Evolutionary conservation across 441 rosid species (phyloP), one percentile per base, ranked within the genome.

Genomic region (Arabidopsis hybrid): DNA sequence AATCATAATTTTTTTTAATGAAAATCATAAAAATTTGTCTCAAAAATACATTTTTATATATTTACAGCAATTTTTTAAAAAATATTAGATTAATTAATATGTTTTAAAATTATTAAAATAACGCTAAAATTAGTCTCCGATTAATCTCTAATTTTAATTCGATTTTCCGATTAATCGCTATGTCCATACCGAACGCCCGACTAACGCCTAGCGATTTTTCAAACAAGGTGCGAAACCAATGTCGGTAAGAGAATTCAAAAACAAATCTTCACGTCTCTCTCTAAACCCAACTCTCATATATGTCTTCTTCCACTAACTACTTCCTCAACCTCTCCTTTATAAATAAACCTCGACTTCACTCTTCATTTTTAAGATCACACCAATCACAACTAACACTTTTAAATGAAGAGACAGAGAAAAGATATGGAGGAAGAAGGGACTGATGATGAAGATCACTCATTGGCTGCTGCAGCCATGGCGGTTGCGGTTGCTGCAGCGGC

Each of bases 331-430:
- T 58, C 70, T 66, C 38, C 68, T 60, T 73, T 66, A 73, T 71
- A 73, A 57, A 69, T 74, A 47, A 45, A 17, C 70, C 50, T 39
- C 70, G 64, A 45, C 65, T 71, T 60, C 65, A 42, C 52, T 53
- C 53, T 43, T 57, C 49, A 59, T 39, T 32, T 60, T 38, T 11
- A 67, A 67, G 57, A 61, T 60, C 58, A 62, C 21, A 49, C 52
- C 76, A 51, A 77, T 47, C 67, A 62, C 51, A 46, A 43, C 40
- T 5, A 51, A 46, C 34, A 14, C 17, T 47, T 11, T 42, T 53
- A 6, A 7, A 50, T 40, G 91, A 85, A 86, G 81, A 78, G 86
- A 74, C 81, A 83, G 60, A 78, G 83, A 65, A 63, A 73, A 46
- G 70, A 46, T 70, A 67, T 45, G 56, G 60, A 16, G 12, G 81